A percentile compares a stretch with the other conserved stretches of the same genome.
Conservation (phyloP, 2,329 filamentous ascomycete species). For the Penicillium janthinellum region DNA sequence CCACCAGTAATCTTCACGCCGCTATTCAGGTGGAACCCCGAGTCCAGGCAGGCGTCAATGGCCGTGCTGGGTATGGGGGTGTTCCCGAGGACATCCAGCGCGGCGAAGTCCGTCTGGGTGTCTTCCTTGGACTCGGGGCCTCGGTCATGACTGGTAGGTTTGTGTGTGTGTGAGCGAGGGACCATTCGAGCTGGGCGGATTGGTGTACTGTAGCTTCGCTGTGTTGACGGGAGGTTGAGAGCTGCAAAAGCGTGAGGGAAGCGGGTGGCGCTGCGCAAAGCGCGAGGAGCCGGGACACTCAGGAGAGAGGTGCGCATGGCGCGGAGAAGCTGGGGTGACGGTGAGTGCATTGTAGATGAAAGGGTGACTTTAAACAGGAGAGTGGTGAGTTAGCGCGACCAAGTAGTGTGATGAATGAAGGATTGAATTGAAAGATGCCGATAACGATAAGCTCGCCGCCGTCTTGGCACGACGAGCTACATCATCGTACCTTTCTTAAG, state of each 20-base stretch:
- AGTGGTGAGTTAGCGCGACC: not conserved
- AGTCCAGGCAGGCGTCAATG: slow-evolving; percentile 76
- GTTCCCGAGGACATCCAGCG: slow-evolving; percentile 76
- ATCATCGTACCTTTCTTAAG: not conserved
- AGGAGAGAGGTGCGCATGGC: slow-evolving; percentile 42
- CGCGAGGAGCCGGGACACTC: slow-evolving; percentile 13
- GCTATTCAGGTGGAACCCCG: slow-evolving; percentile 86
- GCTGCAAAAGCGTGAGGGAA: slow-evolving; percentile 14
- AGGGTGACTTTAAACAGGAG: not conserved
- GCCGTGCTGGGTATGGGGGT: slow-evolving; percentile 76
- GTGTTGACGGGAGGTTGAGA: slow-evolving; percentile 11
- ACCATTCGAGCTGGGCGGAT: slow-evolving; percentile 35
- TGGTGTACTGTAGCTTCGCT: slow-evolving; percentile 31
- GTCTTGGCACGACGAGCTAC: slow-evolving; percentile 4
- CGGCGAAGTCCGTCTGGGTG: slow-evolving; percentile 71
- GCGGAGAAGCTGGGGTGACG: slow-evolving; percentile 46
- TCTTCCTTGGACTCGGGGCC: slow-evolving; percentile 63
- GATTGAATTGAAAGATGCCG: slow-evolving; percentile 3
- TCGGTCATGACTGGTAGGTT: slow-evolving; percentile 55
- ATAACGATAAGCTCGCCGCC: not conserved
- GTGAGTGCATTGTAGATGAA: slow-evolving; percentile 38
- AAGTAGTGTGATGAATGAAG: not conserved
- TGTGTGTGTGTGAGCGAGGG: slow-evolving; percentile 37
- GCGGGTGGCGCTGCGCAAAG: slow-evolving; percentile 18
- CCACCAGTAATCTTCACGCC: slow-evolving; percentile 70